Evolutionary conservation across 805 yeast species (phyloP), one percentile per base, ranked within the genome.

Genomic region (Scheffersomyces ergatensis): DNA sequence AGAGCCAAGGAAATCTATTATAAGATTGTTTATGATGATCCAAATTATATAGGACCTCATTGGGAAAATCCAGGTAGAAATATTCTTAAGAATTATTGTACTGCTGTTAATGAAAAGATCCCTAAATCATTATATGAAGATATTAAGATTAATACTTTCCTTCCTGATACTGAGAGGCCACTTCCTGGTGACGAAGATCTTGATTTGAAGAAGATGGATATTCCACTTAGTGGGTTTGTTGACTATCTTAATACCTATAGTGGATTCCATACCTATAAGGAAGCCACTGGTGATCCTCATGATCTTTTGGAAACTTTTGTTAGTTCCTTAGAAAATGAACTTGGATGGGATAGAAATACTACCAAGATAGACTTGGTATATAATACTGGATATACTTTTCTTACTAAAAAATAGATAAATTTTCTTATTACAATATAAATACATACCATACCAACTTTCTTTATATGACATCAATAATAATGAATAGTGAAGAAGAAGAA

Each of bases 31-130:
- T 77, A 77, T 47, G 70, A 67, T 20, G 66, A 64, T 36, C 67
- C 74, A 0, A 54, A 59, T 2, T 64, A 54, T 33, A 57, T 84
- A 34, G 90, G 90, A 0, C 80, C 82, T 0, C 78, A 78, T 55
- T 90, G 97, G 97, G 85, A 87, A 51, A 85, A 83, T 49, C 93
- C 95, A 0, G 97, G 97, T 0, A 68, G 95, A 36, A 39, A 54
- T 5, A 63, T 75, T 12, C 59, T 90, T 25, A 64, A 82, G 38
- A 46, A 63, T 5, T 53, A 71, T 42, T 70, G 76, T 46, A 52
- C 47, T 13, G 75, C 65, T 9, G 67, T 81, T 4, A 56, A 65
- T 26, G 50, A 74, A n/a, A 51, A 54, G 18, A 65, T 70, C 3
- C 80, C 83, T 2, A 20, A 39, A 0, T 65, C 60, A 2, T 43